Evolutionary conservation across 129 eudicot species (phyloP), one percentile per base, ranked within the genome.

Genomic region (Tagetes patula): DNA sequence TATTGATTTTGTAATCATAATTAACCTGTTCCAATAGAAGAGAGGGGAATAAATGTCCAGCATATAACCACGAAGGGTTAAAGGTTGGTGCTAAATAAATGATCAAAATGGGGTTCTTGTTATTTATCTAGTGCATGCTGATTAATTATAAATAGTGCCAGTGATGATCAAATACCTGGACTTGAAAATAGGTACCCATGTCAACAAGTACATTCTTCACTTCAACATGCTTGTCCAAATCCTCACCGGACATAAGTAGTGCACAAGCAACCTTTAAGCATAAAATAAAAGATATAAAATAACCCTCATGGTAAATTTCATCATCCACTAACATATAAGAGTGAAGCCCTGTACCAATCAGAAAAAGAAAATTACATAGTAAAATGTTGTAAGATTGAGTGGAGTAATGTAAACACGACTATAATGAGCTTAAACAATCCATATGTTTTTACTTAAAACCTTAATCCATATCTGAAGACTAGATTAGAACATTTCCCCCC

Each of bases 111-210:
- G 61, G 61, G 61, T 53, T 53, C 9, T 41, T 9, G n/a, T 54
- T 20, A 55, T 50, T 30, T 32, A 13, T 76, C 59, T 55, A 43
- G 27, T n/a, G 42, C 45, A 54, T 56, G 46, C 50, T 62, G 37
- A 34, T 37, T 63, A 62, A 13, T 36, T 63, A 63, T 14, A 38
- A 13, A 63, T 63, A n/a, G 32, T 45, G n/a, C 46, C 46, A 61
- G 45, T 27, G 69, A 73, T 60, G 10, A 61, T 46, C 40, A 47
- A 77, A 65, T 77, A 80, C 96, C 96, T 87, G 96, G 39, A 87
- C 96, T 85, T 90, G 96, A 76, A 87, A 90, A 82, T 90, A 90
- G 75, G 85, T 90, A 65, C 96, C 96, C 96, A 90, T 87, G 72
- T 90, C 95, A 76, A 87, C 81, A 75, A 90, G 88, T 38, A 90